A percentile compares a stretch with the other conserved stretches of the same genome.
These are phyloP conservation scores for Solanum medicagineum DNA, from an alignment of 257 asterid genomes.

Conservation along the genomic window DNA sequence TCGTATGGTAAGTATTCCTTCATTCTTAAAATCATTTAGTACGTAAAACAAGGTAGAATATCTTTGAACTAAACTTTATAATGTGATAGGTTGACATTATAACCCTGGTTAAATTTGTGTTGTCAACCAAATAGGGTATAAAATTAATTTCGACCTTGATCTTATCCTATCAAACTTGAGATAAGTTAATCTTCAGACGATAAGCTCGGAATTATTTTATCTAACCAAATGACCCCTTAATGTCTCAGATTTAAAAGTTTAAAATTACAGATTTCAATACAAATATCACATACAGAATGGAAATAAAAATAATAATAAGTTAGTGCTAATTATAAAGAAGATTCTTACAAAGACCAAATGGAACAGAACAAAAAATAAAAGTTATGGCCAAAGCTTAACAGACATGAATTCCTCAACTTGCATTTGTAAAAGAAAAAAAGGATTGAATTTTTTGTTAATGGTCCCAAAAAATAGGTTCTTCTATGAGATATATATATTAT, in stretches of 20 bases:
- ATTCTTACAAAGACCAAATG: conserved; percentile 33
- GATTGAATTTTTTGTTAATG: conserved; percentile 7
- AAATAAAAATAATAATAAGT: not conserved
- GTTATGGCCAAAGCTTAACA: conserved; percentile 39
- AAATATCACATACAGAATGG: not conserved
- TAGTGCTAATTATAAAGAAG: conserved; percentile 32
- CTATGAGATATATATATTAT: conserved; percentile 1
- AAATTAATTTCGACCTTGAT: not conserved
- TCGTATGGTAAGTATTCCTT: not conserved
- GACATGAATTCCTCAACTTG: conserved; percentile 52
- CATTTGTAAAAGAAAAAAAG: not conserved
- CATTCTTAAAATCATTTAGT: not conserved
- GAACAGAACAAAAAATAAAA: conserved; percentile 39
- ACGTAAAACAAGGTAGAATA: not conserved
- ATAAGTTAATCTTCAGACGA: not conserved
- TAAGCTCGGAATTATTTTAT: no score
- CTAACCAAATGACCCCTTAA: not conserved
- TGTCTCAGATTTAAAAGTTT: not conserved
- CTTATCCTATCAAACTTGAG: not conserved
- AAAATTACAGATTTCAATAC: not conserved
- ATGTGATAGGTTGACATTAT: accelerated
- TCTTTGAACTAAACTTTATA: not conserved
- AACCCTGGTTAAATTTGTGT: not conserved
- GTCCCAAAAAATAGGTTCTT: conserved; percentile 36
- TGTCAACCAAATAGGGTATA: not conserved